Conservation (phyloP, 352 stramenopile species). For the Thalassiosira sp. region DNA sequence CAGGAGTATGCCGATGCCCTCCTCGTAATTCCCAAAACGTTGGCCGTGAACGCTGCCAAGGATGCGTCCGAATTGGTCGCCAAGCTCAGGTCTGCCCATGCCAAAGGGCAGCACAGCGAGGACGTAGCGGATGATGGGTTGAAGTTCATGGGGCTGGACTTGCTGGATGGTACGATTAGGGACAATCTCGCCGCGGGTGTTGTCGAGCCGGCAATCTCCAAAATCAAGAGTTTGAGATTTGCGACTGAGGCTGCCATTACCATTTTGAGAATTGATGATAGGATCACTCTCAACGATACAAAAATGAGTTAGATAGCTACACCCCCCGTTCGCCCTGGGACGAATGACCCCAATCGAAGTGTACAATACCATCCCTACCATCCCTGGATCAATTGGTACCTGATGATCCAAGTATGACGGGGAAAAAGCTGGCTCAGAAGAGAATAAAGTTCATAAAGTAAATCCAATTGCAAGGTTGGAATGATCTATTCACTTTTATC, state of each 20-base stretch:
- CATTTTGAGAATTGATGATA: slow-evolving; percentile 99
- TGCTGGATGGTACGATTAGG: slow-evolving; percentile 92
- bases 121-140: slow-evolving; percentile 70
- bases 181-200: slow-evolving; percentile 96
- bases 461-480: no score
- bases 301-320: no score
- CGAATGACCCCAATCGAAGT: background rate
- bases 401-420: background rate
- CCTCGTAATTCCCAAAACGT: slow-evolving; percentile 98
- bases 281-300: no score
- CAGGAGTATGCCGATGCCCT: slow-evolving; percentile 98
- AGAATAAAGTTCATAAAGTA: no score
- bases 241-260: slow-evolving; percentile 99
- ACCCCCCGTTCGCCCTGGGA: background rate
- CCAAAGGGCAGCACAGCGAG: slow-evolving; percentile 90
- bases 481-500: no score
- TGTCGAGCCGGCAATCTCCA: slow-evolving; percentile 99
- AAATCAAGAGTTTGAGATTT: slow-evolving; percentile 99
- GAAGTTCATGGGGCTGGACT: slow-evolving; percentile 92
- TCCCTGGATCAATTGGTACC: background rate
- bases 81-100: slow-evolving; percentile 93
- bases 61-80: slow-evolving; percentile 98
- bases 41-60: slow-evolving; percentile 98
- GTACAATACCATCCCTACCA: background rate
- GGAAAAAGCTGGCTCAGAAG: no score